Percentiles rank a stretch among this genome's conserved stretches.
phyloP scores from a whole-genome alignment of 2,329 filamentous ascomycete genomes.

The Fusarium sp. region DNA sequence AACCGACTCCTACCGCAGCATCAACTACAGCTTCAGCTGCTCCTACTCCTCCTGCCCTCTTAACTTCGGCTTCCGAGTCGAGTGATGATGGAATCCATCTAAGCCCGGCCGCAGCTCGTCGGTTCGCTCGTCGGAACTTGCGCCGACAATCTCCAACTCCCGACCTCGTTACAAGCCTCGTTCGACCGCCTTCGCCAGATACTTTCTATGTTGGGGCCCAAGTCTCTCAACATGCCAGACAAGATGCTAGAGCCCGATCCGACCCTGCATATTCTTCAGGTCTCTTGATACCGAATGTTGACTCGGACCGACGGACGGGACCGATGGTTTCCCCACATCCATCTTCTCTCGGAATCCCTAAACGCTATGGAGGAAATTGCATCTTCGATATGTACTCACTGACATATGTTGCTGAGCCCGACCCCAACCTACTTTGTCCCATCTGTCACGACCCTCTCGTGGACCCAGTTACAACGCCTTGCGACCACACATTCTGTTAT shows the following conservation, averaged over 20 bases:
- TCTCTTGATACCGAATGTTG: constrained; percentile 38
- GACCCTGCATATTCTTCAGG: constrained; percentile 29
- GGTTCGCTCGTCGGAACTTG: constrained; percentile 53
- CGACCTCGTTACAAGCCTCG: constrained; percentile 55
- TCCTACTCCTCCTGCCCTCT: constrained; percentile 12
- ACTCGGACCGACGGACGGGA: constrained; percentile 49
- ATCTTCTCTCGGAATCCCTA: constrained; percentile 55
- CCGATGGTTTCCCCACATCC: constrained; percentile 52
- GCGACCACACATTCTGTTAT: constrained; percentile 74
- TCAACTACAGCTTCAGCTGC: constrained; percentile 4
- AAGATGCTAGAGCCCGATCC: constrained; percentile 31
- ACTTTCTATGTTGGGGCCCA: constrained; percentile 49
- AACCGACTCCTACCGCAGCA: constrained; percentile 26
- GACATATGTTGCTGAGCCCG: constrained; percentile 57
- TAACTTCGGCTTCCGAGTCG: constrained; percentile 49
- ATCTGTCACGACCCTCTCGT: constrained; percentile 72
- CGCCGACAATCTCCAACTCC: constrained; percentile 53
- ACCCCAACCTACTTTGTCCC: constrained; percentile 63
- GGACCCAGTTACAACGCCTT: constrained; percentile 69
- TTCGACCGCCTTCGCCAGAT: constrained; percentile 54
- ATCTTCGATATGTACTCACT: constrained; percentile 61
- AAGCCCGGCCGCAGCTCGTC: constrained; percentile 52
- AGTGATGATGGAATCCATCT: constrained; percentile 53
- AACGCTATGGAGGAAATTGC: constrained; percentile 52
- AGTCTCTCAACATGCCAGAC: constrained; percentile 40